Evolutionary conservation across 106 monocot species (phyloP).

Genomic region (Vanilla planifolia): DNA sequence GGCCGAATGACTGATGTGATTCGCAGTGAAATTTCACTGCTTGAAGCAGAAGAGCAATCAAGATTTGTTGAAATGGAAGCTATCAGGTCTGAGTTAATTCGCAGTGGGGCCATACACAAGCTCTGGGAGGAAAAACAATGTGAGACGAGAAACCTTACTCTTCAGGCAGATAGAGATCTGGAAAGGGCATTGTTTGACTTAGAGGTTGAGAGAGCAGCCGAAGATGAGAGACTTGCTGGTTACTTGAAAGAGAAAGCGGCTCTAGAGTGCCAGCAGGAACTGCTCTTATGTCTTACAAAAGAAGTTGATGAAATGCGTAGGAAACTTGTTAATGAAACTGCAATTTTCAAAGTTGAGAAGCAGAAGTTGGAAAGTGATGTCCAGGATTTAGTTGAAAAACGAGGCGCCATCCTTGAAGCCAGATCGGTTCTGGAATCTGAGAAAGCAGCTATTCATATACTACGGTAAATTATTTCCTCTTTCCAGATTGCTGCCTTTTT

Average conservation of each 20-base stretch:
- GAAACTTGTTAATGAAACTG: constrained; percentile 38
- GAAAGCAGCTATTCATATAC: constrained; percentile 75
- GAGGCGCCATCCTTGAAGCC: constrained; percentile 49
- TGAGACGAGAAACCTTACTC: constrained; percentile 25
- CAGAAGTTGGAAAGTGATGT: constrained; percentile 26
- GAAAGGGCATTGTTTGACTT: constrained; percentile 33
- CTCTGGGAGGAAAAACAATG: constrained; percentile 59
- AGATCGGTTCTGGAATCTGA: constrained; percentile 80
- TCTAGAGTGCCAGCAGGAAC: constrained; percentile 50
- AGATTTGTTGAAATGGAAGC: constrained; percentile 60
- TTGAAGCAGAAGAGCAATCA: constrained; percentile 52
- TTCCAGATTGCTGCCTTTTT: too few species aligned
- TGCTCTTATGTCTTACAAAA: constrained; percentile 36
- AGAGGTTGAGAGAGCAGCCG: constrained; percentile 34
- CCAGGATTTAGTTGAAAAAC: constrained; percentile 25
- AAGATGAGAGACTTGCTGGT: constrained; percentile 22
- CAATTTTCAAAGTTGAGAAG: constrained; percentile 30
- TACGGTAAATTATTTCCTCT: constrained; percentile 24
- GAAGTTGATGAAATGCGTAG: constrained; percentile 64
- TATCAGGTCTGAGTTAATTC: constrained; percentile 55
- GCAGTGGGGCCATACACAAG: constrained; percentile 55
- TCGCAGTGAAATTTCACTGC: constrained; percentile 36
- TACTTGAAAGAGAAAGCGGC: constrained; percentile 59
- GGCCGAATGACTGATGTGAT: constrained; percentile 56
- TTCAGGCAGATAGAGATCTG: constrained; percentile 30